phyloP scores from a whole-genome alignment of 163 green algal species.

The Scenedesmus sp. region DNA sequence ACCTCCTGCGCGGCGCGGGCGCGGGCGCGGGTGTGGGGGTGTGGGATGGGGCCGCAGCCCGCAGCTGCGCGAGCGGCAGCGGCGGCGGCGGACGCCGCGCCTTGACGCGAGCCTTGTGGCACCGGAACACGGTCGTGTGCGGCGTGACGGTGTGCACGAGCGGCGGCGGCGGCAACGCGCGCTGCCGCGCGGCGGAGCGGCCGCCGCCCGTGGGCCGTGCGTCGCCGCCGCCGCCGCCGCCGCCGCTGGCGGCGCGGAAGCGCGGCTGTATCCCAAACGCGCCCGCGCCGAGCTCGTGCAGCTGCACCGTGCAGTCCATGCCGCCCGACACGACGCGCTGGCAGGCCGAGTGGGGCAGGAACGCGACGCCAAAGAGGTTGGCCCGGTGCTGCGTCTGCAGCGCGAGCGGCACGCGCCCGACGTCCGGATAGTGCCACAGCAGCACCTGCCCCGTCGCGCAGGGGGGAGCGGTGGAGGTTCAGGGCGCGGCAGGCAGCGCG shows the following conservation, averaged over 20 bases:
- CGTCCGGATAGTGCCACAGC: constrained; percentile 79
- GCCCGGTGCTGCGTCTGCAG: constrained; percentile 77
- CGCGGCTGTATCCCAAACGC: constrained; percentile 1
- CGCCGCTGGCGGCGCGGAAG: constrained; percentile 22
- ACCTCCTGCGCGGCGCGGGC: constrained; percentile 65
- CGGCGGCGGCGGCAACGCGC: not conserved
- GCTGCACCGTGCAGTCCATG: constrained; percentile 87
- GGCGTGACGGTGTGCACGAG: constrained; percentile 24
- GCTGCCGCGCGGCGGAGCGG: not conserved
- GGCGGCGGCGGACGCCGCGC: constrained; percentile 51
- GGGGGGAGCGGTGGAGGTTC: no score
- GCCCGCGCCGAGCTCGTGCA: constrained; percentile 63
- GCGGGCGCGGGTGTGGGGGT: not conserved
- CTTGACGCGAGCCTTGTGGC: constrained; percentile 82
- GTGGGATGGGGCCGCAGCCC: not conserved
- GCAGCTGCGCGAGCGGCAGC: not conserved
- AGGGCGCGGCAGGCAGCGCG: no score
- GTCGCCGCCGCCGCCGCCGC: not conserved
- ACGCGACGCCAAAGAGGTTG: constrained; percentile 91
- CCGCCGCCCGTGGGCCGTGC: not conserved
- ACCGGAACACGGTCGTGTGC: constrained; percentile 62
- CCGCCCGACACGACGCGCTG: constrained; percentile 69
- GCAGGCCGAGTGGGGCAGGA: constrained; percentile 76
- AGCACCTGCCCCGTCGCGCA: constrained; percentile 55
- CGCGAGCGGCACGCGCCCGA: constrained; percentile 53